Base-by-base conservation (phyloP, 108 stramenopile genomes). In the Nitzschia sp. region DNA sequence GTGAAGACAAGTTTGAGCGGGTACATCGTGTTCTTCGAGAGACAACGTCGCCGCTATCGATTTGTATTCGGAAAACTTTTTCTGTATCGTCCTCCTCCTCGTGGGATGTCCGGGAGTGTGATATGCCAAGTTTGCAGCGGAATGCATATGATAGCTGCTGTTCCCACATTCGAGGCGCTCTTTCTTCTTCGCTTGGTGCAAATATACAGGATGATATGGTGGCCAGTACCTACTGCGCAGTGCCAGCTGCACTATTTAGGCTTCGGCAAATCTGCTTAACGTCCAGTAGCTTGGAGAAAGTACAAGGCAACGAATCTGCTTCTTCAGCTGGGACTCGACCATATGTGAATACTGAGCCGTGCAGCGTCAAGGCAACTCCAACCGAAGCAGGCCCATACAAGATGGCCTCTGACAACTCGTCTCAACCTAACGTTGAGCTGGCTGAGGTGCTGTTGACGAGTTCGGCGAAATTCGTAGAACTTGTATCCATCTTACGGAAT, bases 401-500 rank as follows among this genome's bases (percentile, higher is more conserved):
- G 19, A 50, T 50, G 48, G 5, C 56, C n/a, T 57, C 59, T 2
- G 56, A 29, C 11, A 75, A 57, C 22, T 11, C 64, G 16, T 85
- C 84, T 13, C 87, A 93, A 27, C 78, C 85, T 22, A 69, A 82
- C 53, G 23, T 61, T 47, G 69, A 82, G n/a, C 32, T 68, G 15
- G 88, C 86, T 0, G 45, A 35, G 16, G 41, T 56, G 4, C 48
- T 94, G 33, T 29, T 89, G 9, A 64, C 69, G 9, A 72, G 70
- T 36, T 93, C 89, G 8, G 70, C 84, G 11, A 94, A 94, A 57
- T 65, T 91, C 48, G 63, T 59, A 52, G 84, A 88, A 29, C 77
- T 94, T n/a, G 56, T 89, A 46, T 52, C 55, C 2, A 73, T 90
- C 25, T 62, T 90, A 53, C 17, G 26, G 13, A 46, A 52, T 16